A percentile compares a stretch with the other conserved stretches of the same genome.
Conservation (phyloP, 345 rosid species). For the Brassica cretica region DNA sequence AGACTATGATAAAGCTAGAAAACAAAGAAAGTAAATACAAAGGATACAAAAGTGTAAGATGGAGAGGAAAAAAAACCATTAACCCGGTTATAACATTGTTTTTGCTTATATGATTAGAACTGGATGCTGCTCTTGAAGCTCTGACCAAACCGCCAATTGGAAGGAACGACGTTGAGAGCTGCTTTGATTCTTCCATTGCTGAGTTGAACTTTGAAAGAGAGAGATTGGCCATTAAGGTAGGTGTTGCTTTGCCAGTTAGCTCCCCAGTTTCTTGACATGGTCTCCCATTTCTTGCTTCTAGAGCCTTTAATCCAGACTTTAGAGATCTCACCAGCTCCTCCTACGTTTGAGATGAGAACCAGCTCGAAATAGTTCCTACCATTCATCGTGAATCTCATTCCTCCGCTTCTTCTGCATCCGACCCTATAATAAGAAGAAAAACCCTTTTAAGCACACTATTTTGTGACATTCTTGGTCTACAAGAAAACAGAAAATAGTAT, state of each 20-base stretch:
- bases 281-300: constrained; percentile 52
- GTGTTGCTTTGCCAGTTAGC: constrained; percentile 63
- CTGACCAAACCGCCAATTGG: constrained; percentile 71
- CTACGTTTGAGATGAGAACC: constrained; percentile 71
- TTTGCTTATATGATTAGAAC: constrained; percentile 37
- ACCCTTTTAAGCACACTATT: constrained; percentile 4
- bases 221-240: constrained; percentile 65
- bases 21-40: constrained; percentile 16
- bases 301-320: constrained; percentile 68
- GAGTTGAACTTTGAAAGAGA: constrained; percentile 63
- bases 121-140: constrained; percentile 66
- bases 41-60: background rate
- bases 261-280: constrained; percentile 82
- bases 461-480: background rate
- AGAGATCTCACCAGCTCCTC: constrained; percentile 62
- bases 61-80: background rate
- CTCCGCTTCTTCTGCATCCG: constrained; percentile 64
- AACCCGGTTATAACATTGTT: background rate
- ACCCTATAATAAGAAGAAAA: constrained; percentile 45
- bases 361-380: constrained; percentile 70
- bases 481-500: background rate
- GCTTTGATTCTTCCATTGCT: constrained; percentile 50
- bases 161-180: constrained; percentile 57
- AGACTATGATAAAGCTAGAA: constrained; percentile 26
- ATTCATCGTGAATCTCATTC: constrained; percentile 69